A percentile compares a stretch with the other conserved stretches of the same genome.
These are phyloP conservation scores for Fragaria iinumae DNA, from an alignment of 306 rosid species.

Conservation along the genomic window DNA sequence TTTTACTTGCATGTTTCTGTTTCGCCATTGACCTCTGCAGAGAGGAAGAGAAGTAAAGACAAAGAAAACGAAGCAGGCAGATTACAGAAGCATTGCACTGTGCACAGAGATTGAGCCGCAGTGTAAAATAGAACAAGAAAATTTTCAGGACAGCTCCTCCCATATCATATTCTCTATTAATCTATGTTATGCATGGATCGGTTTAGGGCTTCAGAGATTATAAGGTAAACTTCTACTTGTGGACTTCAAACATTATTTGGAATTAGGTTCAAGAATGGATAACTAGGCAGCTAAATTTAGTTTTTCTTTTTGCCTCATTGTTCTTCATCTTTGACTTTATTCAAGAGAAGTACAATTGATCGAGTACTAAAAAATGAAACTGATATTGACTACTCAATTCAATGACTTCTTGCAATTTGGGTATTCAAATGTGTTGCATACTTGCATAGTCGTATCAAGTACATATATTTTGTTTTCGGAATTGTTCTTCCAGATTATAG, in stretches of 20 bases:
- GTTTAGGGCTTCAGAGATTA: neutral
- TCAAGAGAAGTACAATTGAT: neutral
- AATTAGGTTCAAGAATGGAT: neutral
- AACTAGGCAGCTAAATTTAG: neutral
- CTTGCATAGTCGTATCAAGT: too few relatives aligned
- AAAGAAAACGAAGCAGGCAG: neutral
- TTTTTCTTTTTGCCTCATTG: neutral
- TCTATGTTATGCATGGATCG: neutral
- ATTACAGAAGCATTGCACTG: neutral
- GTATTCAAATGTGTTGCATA: too few relatives aligned
- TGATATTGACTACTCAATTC: neutral
- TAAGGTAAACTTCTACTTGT: neutral
- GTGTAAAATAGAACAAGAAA: neutral
- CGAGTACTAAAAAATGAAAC: neutral
- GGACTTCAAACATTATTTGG: neutral
- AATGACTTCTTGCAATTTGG: neutral
- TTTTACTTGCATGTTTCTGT: neutral
- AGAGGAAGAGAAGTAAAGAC: neutral
- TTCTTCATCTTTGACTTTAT: neutral
- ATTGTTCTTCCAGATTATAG: too few relatives aligned
- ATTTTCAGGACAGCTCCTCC: neutral
- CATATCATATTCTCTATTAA: neutral
- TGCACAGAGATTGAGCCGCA: neutral
- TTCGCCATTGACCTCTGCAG: neutral
- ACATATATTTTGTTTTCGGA: too few relatives aligned